A percentile compares a stretch with the other conserved stretches of the same genome.
These are phyloP conservation scores for Plasmodium gonderi DNA, from an alignment of 169 alveolate species.

Conservation along the genomic window DNA sequence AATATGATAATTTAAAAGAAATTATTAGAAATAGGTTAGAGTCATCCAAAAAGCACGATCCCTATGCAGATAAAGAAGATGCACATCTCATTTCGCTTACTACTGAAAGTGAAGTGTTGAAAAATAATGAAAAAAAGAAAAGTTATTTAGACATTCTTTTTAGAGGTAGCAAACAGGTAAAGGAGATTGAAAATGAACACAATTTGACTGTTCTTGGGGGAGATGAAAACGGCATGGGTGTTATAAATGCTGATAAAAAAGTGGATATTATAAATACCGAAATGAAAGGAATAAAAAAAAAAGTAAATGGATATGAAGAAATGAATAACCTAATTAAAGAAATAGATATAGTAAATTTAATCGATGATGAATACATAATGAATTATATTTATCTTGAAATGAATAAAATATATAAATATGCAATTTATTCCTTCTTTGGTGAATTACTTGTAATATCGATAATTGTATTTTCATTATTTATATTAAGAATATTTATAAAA, in stretches of 20 bases:
- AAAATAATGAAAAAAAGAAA: constrained; percentile 9
- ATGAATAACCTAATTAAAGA: constrained; percentile 4
- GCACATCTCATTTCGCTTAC: not conserved
- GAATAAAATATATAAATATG: constrained; percentile 68
- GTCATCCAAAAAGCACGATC: not conserved
- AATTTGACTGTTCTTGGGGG: not conserved
- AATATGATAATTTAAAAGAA: constrained; percentile 22
- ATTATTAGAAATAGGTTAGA: constrained; percentile 18
- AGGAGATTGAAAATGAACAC: not conserved
- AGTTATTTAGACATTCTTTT: not conserved
- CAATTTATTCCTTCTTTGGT: constrained; percentile 46
- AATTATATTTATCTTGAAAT: constrained; percentile 35
- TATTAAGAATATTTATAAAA: constrained; percentile 41
- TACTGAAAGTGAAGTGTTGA: not conserved
- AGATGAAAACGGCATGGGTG: not conserved
- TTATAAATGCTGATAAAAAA: not conserved
- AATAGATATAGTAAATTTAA: constrained; percentile 42
- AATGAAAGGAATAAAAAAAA: not conserved
- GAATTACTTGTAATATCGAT: constrained; percentile 64
- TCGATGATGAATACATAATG: constrained; percentile 31
- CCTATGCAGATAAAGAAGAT: not conserved
- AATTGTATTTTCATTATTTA: constrained; percentile 47
- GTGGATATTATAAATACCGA: not conserved
- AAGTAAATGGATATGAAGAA: not conserved
- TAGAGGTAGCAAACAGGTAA: not conserved